Conservation (phyloP, 805 yeast species). For the Candida sakaeoensis region DNA sequence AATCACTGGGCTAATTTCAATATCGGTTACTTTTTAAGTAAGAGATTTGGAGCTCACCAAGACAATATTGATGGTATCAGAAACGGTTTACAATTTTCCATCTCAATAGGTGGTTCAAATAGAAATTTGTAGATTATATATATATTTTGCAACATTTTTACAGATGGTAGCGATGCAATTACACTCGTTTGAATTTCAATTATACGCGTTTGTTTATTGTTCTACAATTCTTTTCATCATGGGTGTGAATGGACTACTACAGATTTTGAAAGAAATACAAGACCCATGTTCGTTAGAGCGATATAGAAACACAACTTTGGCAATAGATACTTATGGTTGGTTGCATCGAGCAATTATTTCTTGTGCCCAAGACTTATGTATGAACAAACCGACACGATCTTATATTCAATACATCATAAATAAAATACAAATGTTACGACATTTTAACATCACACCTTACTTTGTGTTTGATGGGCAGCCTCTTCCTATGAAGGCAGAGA, state of each 20-base stretch:
- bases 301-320: slow-evolving; percentile 72
- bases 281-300: slow-evolving; percentile 51
- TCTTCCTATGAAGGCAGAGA: slow-evolving; percentile 71
- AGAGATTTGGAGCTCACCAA: slow-evolving; percentile 17
- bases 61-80: slow-evolving; percentile 23
- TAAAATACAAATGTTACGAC: slow-evolving; percentile 60
- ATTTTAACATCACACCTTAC: slow-evolving; percentile 73
- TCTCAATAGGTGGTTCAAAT: slow-evolving; percentile 38
- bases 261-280: slow-evolving; percentile 73
- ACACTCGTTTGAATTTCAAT: not conserved
- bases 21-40: slow-evolving; percentile 34
- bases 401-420: slow-evolving; percentile 68
- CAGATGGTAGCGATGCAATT: not conserved
- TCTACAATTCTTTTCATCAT: slow-evolving; percentile 26
- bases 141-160: not conserved
- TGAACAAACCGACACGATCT: slow-evolving; percentile 64
- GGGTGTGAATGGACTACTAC: slow-evolving; percentile 85
- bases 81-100: slow-evolving; percentile 36
- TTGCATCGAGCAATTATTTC: slow-evolving; percentile 79
- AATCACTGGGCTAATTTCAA: slow-evolving; percentile 40
- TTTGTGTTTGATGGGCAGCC: slow-evolving; percentile 93
- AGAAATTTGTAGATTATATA: slow-evolving; percentile 1
- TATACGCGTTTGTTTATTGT: not conserved
- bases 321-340: slow-evolving; percentile 98
- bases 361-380: slow-evolving; percentile 80